These are phyloP conservation scores for Monoraphidium neglectum DNA, from an alignment of 139 green algal genomes.

Conservation along the genomic window DNA sequence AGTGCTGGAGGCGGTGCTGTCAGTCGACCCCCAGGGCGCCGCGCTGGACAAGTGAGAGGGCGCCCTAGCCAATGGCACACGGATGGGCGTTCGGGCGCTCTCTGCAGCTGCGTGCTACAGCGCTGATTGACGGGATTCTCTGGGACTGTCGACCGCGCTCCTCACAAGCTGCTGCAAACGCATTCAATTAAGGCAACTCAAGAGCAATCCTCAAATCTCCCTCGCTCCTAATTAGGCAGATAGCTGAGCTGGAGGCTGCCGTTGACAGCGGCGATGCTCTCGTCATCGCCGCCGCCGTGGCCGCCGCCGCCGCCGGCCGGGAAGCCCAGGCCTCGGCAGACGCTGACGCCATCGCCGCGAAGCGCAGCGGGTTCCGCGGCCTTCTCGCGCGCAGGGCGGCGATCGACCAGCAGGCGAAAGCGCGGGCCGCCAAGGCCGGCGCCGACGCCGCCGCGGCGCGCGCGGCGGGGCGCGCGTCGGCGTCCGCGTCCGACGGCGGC, in stretches of 20 bases:
- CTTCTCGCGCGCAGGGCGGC: constrained; percentile 6
- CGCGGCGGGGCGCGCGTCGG: constrained; percentile 2
- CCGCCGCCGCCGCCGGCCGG: not conserved
- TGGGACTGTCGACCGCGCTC: no score
- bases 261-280: constrained; percentile 17
- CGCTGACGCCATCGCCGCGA: not conserved
- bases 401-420: constrained; percentile 13
- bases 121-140: no score
- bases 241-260: constrained; percentile 35
- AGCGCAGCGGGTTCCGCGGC: constrained; percentile 23
- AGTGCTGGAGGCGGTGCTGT: constrained; percentile 13
- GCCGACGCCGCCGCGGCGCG: not conserved
- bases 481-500: not conserved
- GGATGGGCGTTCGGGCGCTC: no score
- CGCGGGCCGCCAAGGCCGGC: not conserved
- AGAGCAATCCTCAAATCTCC: no score
- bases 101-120: no score
- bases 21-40: constrained; percentile 2
- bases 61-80: no score
- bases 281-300: constrained; percentile 11
- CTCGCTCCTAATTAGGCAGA: no score
- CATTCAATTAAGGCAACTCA: no score
- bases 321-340: not conserved
- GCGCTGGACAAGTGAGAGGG: constrained; percentile 27
- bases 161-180: no score